Conservation (phyloP, 2,329 filamentous ascomycete genomes). For the Leptographium flavum region DNA sequence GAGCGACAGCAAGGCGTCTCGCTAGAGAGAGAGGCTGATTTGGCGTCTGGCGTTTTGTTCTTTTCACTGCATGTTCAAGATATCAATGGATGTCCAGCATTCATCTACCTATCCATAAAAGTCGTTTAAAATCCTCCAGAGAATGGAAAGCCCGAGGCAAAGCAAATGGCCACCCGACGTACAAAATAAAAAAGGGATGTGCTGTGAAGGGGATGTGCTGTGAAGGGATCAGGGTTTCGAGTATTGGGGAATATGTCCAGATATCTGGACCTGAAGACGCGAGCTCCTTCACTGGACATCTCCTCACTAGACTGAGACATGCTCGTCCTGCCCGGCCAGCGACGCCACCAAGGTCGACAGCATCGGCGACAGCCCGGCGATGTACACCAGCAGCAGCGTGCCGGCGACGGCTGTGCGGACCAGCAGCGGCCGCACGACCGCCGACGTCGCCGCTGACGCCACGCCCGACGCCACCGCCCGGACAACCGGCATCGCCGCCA, state of each 20-base stretch:
- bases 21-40: neutral
- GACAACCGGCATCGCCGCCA: slow-evolving; percentile 5
- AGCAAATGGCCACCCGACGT: no score
- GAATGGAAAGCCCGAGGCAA: no score
- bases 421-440: slow-evolving; percentile 3
- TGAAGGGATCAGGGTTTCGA: no score
- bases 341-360: neutral
- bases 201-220: neutral
- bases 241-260: no score
- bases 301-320: neutral
- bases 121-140: no score
- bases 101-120: no score
- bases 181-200: neutral
- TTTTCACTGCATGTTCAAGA: no score
- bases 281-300: no score
- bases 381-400: slow-evolving; percentile 3
- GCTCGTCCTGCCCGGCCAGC: neutral
- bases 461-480: slow-evolving; percentile 1
- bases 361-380: slow-evolving; percentile 1
- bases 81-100: no score
- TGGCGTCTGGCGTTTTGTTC: no score
- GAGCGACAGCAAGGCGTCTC: neutral
- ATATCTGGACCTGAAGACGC: neutral
- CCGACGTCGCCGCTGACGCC: slow-evolving; percentile 1
- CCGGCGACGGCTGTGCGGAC: slow-evolving; percentile 6